Conservation (phyloP, 116 monocot genomes). For the Papilionanthe hybrid region DNA sequence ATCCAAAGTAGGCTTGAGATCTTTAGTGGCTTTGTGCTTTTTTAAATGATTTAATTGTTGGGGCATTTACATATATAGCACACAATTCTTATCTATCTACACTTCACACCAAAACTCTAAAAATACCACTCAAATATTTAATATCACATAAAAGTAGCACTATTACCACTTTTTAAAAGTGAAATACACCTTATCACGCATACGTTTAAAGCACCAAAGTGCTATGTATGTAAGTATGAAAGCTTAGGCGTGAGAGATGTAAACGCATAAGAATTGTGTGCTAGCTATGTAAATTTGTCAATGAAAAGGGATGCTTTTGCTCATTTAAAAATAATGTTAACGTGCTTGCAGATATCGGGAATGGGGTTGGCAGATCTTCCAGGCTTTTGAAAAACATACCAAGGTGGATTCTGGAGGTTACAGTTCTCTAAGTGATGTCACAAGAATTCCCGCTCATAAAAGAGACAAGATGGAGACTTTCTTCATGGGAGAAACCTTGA, state of each 20-base stretch:
- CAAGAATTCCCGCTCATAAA: slow-evolving; percentile 56
- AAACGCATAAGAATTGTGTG: too few relatives aligned
- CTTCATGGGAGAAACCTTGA: slow-evolving; percentile 91
- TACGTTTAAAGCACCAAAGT: too few relatives aligned
- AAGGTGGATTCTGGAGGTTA: slow-evolving; percentile 94
- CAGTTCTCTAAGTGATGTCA: slow-evolving; percentile 86
- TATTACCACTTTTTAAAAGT: too few relatives aligned
- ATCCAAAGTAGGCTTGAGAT: slow-evolving; percentile 63
- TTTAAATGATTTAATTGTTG: neutral
- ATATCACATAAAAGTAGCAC: too few relatives aligned
- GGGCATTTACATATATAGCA: too few relatives aligned
- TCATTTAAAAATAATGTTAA: slow-evolving; percentile 3
- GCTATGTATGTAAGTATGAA: too few relatives aligned
- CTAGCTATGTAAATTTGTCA: neutral
- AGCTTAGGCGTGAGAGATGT: too few relatives aligned
- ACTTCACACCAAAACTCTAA: too few relatives aligned
- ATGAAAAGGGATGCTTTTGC: neutral
- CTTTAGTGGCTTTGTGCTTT: neutral
- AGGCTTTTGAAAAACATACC: slow-evolving; percentile 89
- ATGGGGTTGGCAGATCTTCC: slow-evolving; percentile 98
- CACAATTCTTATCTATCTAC: too few relatives aligned
- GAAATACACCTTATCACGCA: too few relatives aligned
- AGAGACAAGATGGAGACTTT: slow-evolving; percentile 99
- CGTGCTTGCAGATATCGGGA: slow-evolving; percentile 65
- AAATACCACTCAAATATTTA: too few relatives aligned